Percentiles rank a stretch among this genome's conserved stretches.
Conservation (phyloP, 305 asterid species). For the Fraxinus xanthoxyloides region DNA sequence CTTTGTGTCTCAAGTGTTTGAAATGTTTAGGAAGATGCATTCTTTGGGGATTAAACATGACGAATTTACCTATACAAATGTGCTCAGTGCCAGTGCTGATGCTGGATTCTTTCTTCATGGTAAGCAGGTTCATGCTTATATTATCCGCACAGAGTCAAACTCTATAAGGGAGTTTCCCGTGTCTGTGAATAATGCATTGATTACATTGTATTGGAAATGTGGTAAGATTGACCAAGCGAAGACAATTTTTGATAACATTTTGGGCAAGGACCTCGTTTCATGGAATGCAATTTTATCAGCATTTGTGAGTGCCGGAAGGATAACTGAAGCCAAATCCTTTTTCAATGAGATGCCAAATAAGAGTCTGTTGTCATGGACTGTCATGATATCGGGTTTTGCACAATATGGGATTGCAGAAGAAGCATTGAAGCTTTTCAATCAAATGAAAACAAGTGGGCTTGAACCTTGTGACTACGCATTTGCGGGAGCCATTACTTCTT, state of each 20-base stretch:
- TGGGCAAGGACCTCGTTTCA: conserved; percentile 65
- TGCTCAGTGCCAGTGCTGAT: conserved; percentile 75
- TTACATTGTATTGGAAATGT: conserved; percentile 81
- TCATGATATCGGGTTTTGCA: conserved; percentile 78
- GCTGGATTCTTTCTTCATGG: conserved; percentile 66
- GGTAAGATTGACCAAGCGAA: conserved; percentile 61
- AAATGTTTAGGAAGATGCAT: conserved; percentile 63
- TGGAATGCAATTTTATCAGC: conserved; percentile 86
- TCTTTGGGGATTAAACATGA: conserved; percentile 57
- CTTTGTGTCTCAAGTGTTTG: conserved; percentile 53
- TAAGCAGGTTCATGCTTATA: conserved; percentile 72
- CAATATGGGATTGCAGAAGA: conserved; percentile 84
- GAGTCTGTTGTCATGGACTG: conserved; percentile 71
- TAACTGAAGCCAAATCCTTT: conserved; percentile 55
- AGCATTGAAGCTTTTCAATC: conserved; percentile 68
- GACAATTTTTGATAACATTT: conserved; percentile 48
- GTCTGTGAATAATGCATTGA: conserved; percentile 70
- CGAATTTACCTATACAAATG: conserved; percentile 73
- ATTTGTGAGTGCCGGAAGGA: conserved; percentile 50
- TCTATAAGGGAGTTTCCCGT: conserved; percentile 43
- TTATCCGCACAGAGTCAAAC: conserved; percentile 49
- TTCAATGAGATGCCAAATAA: conserved; percentile 61
- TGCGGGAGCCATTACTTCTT: conserved; percentile 84
- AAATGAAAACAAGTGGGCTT: conserved; percentile 57
- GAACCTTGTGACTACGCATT: conserved; percentile 84